Percentiles rank a stretch among this genome's conserved stretches.
phyloP scores from a whole-genome alignment of 2,329 filamentous ascomycete species.

The Scorias spongiosa region DNA sequence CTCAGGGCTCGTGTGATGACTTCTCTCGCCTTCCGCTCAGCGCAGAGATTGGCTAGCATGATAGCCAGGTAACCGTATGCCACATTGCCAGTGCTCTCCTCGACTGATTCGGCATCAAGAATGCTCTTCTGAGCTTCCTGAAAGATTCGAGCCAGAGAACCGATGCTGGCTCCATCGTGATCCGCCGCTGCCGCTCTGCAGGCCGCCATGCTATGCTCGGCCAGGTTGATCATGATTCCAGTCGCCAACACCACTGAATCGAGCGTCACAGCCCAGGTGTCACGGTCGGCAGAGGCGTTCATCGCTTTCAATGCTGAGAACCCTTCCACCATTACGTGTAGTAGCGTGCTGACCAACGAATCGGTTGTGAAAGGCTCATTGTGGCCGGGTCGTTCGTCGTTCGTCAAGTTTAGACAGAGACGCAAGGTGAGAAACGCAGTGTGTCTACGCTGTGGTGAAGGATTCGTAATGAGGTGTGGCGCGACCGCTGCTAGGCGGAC shows the following conservation, averaged over 20 bases:
- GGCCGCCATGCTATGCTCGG: slow-evolving; percentile 57
- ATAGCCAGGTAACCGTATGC: slow-evolving; percentile 77
- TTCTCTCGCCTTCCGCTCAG: slow-evolving; percentile 33
- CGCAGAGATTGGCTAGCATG: slow-evolving; percentile 64
- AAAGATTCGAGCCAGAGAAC: slow-evolving; percentile 14
- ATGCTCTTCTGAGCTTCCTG: slow-evolving; percentile 13
- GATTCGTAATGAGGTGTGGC: not conserved
- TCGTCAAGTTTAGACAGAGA: slow-evolving; percentile 72
- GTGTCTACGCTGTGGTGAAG: slow-evolving; percentile 3
- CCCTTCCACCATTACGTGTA: slow-evolving; percentile 11
- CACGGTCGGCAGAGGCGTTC: slow-evolving; percentile 22
- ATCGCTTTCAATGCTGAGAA: slow-evolving; percentile 13
- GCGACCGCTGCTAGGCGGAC: slow-evolving; percentile 8
- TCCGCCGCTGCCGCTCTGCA: slow-evolving; percentile 8
- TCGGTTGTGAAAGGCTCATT: slow-evolving; percentile 40
- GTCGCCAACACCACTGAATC: slow-evolving; percentile 64
- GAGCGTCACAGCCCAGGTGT: slow-evolving; percentile 38
- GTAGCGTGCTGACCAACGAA: slow-evolving; percentile 33
- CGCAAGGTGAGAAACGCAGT: slow-evolving; percentile 39
- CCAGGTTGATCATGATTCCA: slow-evolving; percentile 74
- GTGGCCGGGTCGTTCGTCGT: slow-evolving; percentile 54
- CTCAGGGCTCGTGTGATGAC: slow-evolving; percentile 24
- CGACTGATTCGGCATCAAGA: slow-evolving; percentile 49
- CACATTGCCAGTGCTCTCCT: slow-evolving; percentile 63
- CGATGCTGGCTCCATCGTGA: slow-evolving; percentile 5